Conservation (phyloP, 2,329 filamentous ascomycete genomes). For the Fusarium domesticum region DNA sequence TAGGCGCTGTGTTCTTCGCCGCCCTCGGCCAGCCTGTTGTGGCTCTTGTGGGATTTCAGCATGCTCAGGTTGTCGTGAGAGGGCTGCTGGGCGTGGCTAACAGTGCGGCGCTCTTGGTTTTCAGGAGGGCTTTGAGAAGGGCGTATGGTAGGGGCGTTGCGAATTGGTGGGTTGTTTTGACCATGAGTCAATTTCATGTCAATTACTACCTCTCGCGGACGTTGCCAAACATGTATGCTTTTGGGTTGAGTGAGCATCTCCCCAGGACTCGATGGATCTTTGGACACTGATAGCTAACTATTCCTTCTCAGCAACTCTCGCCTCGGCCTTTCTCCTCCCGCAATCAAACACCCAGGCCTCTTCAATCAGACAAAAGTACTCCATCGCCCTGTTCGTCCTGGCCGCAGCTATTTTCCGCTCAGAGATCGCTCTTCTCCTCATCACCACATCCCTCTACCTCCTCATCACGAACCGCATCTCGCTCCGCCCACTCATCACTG, state of each 20-base stretch:
- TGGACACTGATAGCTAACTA: background rate
- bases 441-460: slow-evolving; percentile 62
- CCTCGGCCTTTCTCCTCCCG: slow-evolving; percentile 49
- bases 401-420: slow-evolving; percentile 84
- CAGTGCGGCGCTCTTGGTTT: slow-evolving; percentile 62
- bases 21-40: slow-evolving; percentile 67
- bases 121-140: slow-evolving; percentile 59
- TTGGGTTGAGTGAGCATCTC: slow-evolving; percentile 67
- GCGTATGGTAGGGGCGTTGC: slow-evolving; percentile 68
- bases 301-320: slow-evolving; percentile 57
- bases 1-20: slow-evolving; percentile 75
- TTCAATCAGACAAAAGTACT: slow-evolving; percentile 54
- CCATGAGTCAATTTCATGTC: slow-evolving; percentile 85
- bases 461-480: slow-evolving; percentile 54
- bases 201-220: slow-evolving; percentile 90
- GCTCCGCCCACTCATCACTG: slow-evolving; percentile 57
- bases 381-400: slow-evolving; percentile 73
- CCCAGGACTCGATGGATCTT: background rate
- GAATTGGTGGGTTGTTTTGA: slow-evolving; percentile 76
- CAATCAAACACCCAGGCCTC: slow-evolving; percentile 28
- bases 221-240: slow-evolving; percentile 95
- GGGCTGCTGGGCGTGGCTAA: slow-evolving; percentile 77
- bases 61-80: slow-evolving; percentile 64
- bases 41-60: slow-evolving; percentile 50
- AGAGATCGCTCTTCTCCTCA: slow-evolving; percentile 80